phyloP scores from a whole-genome alignment of 140 eudicot genomes.

The Flaveria floridana region DNA sequence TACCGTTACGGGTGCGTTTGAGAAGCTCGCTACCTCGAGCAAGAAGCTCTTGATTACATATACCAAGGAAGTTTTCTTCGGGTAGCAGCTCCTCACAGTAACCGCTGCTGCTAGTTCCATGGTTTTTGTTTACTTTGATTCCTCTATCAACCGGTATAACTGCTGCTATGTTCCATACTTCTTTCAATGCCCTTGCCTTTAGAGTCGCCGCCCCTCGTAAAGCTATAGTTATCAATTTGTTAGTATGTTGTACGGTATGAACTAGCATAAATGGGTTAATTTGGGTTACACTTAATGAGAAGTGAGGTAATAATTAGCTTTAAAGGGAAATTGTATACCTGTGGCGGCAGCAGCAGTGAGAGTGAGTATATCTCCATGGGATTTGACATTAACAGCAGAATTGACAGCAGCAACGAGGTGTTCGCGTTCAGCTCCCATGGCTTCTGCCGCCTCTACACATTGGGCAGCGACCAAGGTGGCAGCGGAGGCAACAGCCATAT shows the following conservation, averaged over 20 bases:
- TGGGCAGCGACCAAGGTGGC: slow-evolving; percentile 94
- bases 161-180: slow-evolving; percentile 92
- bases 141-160: slow-evolving; percentile 80
- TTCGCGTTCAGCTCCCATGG: slow-evolving; percentile 90
- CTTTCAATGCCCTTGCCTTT: slow-evolving; percentile 86
- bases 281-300: neutral
- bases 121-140: slow-evolving; percentile 39
- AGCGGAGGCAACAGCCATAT: slow-evolving; percentile 96
- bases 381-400: slow-evolving; percentile 86
- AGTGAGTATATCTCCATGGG: slow-evolving; percentile 87
- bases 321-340: slow-evolving; percentile 40
- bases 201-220: slow-evolving; percentile 93
- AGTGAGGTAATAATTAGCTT: neutral
- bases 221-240: slow-evolving; percentile 39
- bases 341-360: slow-evolving; percentile 99
- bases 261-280: neutral
- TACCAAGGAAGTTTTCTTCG: slow-evolving; percentile 73
- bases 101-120: slow-evolving; percentile 35
- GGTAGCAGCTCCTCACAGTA: slow-evolving; percentile 55
- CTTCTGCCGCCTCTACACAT: slow-evolving; percentile 95
- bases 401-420: slow-evolving; percentile 84
- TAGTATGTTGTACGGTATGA: neutral
- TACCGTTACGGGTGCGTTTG: slow-evolving; percentile 92
- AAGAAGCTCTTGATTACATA: slow-evolving; percentile 82
- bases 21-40: slow-evolving; percentile 94